A percentile compares a stretch with the other conserved stretches of the same genome.
phyloP scores from a whole-genome alignment of 78 protist genomes.

The Fonticula alba region DNA sequence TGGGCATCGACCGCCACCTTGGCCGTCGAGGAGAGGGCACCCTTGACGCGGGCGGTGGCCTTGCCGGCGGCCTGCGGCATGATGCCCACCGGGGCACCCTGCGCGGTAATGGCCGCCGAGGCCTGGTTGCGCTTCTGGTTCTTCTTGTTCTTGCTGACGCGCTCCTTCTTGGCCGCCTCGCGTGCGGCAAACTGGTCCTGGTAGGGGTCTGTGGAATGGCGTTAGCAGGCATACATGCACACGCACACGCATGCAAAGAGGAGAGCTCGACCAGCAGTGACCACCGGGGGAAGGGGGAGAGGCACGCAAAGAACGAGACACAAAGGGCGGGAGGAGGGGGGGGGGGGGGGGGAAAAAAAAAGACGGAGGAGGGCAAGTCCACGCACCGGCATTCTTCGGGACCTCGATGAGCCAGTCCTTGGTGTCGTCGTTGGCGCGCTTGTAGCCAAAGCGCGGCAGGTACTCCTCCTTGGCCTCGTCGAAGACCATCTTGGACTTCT shows the following conservation, averaged over 20 bases:
- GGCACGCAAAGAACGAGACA: too few relatives aligned
- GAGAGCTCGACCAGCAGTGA: too few relatives aligned
- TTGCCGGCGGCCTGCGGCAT: too few relatives aligned
- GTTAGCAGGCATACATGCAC: too few relatives aligned
- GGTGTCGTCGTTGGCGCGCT: not conserved
- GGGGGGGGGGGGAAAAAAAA: too few relatives aligned
- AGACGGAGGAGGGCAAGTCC: too few relatives aligned
- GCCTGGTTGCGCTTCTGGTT: not conserved
- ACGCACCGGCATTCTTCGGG: not conserved
- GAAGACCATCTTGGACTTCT: not conserved
- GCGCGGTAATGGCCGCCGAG: not conserved
- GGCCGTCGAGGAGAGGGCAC: too few relatives aligned
- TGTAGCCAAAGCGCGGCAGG: not conserved
- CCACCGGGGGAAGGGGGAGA: too few relatives aligned
- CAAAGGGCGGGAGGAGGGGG: too few relatives aligned
- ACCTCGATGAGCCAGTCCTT: not conserved
- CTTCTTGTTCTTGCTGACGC: not conserved
- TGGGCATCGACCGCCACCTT: too few relatives aligned
- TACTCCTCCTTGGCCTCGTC: not conserved
- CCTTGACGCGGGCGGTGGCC: too few relatives aligned
- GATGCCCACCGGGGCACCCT: not conserved
- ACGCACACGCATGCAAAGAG: too few relatives aligned
- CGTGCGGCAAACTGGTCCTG: not conserved
- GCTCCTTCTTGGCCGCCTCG: not conserved
- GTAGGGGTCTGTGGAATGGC: not conserved